Conservation (phyloP, 106 monocot genomes). For the Platanthera guangdongensis region DNA sequence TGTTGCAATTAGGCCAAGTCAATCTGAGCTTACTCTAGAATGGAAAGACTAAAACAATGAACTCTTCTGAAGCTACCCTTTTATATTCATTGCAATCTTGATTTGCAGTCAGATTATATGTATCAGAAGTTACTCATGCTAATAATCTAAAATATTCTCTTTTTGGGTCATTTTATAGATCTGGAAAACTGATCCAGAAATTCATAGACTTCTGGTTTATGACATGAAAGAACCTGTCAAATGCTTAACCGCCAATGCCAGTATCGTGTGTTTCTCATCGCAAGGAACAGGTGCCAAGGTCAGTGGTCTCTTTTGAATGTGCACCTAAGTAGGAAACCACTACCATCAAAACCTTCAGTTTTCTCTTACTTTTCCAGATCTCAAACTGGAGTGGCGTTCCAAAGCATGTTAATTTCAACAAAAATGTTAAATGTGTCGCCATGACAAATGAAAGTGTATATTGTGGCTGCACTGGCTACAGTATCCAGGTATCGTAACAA, state of each 20-base stretch:
- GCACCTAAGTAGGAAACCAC: not conserved
- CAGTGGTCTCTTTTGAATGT: not conserved
- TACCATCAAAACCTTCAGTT: not conserved
- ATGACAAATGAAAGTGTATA: slow-evolving; percentile 29
- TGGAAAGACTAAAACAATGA: not conserved
- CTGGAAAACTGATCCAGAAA: slow-evolving; percentile 31
- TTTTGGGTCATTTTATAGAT: slow-evolving; percentile 17
- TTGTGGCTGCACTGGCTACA: slow-evolving; percentile 43
- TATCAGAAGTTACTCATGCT: not conserved
- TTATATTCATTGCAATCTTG: not conserved
- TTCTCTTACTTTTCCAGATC: slow-evolving; percentile 14
- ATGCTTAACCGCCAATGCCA: slow-evolving; percentile 17
- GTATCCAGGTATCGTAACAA: slow-evolving; percentile 30
- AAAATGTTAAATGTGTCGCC: slow-evolving; percentile 40
- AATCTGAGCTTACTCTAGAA: not conserved
- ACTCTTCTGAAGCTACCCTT: not conserved
- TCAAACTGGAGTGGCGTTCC: slow-evolving; percentile 21
- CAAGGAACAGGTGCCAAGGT: slow-evolving; percentile 54
- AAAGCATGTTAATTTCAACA: slow-evolving; percentile 36
- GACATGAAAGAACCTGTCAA: slow-evolving; percentile 42
- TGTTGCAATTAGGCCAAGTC: not conserved
- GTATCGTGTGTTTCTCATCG: slow-evolving; percentile 29
- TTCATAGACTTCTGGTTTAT: slow-evolving; percentile 32
- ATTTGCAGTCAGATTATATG: not conserved
- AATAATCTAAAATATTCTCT: not conserved